These are phyloP conservation scores for Galerina marginata DNA, from an alignment of 768 basidiomycete species.

Conservation along the genomic window DNA sequence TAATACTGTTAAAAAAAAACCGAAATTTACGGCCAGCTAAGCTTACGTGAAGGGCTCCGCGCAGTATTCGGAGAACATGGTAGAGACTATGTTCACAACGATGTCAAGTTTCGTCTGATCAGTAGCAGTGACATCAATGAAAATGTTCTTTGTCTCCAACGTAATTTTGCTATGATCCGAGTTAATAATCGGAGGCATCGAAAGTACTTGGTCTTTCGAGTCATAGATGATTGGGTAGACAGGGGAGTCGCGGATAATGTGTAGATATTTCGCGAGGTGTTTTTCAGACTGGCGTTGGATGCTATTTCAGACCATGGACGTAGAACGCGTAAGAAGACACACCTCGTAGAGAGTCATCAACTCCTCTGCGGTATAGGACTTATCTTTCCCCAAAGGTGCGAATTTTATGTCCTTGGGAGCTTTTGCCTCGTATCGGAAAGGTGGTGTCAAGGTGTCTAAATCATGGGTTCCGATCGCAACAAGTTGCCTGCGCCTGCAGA, in stretches of 20 bases:
- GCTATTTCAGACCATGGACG: not conserved
- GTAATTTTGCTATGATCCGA: conserved; percentile 98
- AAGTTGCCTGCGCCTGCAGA: conserved; percentile 87
- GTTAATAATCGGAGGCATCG: conserved; percentile 99
- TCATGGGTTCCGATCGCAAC: conserved; percentile 99
- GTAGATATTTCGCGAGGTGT: conserved; percentile 87
- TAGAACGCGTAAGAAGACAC: conserved; percentile 18
- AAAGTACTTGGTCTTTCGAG: conserved; percentile 81
- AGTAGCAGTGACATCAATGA: conserved; percentile 96
- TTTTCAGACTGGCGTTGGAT: conserved; percentile 75
- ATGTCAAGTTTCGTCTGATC: conserved; percentile 97
- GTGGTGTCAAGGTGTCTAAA: conserved; percentile 83
- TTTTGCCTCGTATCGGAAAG: conserved; percentile 86
- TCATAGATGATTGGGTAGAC: conserved; percentile 99
- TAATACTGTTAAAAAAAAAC: not conserved
- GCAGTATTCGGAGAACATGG: conserved; percentile 99
- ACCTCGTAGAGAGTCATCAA: conserved; percentile 96
- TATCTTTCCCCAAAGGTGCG: conserved; percentile 79
- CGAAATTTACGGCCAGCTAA: not conserved
- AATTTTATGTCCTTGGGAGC: conserved; percentile 92
- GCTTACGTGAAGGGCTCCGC: conserved; percentile 89
- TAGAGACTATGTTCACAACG: conserved; percentile 90
- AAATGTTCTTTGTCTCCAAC: conserved; percentile 89
- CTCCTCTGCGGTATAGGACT: conserved; percentile 84
- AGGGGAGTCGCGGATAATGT: conserved; percentile 92